Percentiles rank a stretch among this genome's conserved stretches.
Evolutionary conservation across 179 eudicot genomes (phyloP).

Genomic region (Patellifolia procumbens): DNA sequence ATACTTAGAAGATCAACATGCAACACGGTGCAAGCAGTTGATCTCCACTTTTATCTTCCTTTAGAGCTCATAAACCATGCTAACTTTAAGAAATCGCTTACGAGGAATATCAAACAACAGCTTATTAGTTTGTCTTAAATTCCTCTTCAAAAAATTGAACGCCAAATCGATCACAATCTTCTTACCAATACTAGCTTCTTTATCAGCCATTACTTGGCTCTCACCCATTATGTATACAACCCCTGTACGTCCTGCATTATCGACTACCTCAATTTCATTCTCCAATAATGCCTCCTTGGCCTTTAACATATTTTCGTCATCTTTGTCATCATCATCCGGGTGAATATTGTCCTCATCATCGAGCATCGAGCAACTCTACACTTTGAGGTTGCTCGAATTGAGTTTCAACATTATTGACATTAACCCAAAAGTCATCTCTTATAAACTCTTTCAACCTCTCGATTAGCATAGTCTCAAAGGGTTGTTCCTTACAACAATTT

Average conservation of each 20-base stretch:
- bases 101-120: slow-evolving; percentile 68
- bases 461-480: too few relatives aligned
- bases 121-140: slow-evolving; percentile 55
- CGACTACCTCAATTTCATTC: slow-evolving; percentile 44
- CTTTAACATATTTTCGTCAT: background rate
- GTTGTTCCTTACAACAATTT: slow-evolving; percentile 41
- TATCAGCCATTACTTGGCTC: slow-evolving; percentile 49
- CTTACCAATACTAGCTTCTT: too few relatives aligned
- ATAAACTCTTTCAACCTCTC: slow-evolving; percentile 65
- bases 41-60: too few relatives aligned
- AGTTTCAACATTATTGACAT: background rate
- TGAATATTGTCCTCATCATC: slow-evolving; percentile 5
- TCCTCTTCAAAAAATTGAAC: slow-evolving; percentile 60
- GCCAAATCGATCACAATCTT: slow-evolving; percentile 60
- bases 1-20: too few relatives aligned
- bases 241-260: slow-evolving; percentile 45
- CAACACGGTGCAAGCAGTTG: too few relatives aligned
- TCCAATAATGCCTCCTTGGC: slow-evolving; percentile 26
- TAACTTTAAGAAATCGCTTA: slow-evolving; percentile 67
- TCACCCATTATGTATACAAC: slow-evolving; percentile 71
- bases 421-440: slow-evolving; percentile 38
- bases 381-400: background rate
- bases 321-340: background rate
- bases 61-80: slow-evolving; percentile 82
- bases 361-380: background rate